Base-by-base conservation (phyloP, 192 early-diverging fungal genomes). In the Coemansia sp. region DNA sequence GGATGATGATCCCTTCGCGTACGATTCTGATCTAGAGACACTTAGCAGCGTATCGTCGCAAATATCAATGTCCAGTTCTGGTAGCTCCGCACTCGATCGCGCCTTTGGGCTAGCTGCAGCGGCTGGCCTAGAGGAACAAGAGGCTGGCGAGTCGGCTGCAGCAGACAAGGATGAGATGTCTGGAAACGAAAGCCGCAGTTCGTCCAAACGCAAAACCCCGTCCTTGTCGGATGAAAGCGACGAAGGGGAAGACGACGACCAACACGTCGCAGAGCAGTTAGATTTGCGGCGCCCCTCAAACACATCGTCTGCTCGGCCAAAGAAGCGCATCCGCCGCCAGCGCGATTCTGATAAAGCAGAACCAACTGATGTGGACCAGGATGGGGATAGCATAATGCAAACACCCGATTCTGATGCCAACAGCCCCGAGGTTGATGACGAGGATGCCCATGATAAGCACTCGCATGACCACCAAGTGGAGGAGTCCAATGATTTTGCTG, bases 31-130 rank as follows among this genome's bases (percentile, higher is more conserved):
- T 23, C 58, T 82, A 22, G 79, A 82, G 43, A 82, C 79, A 7
- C 74, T 82, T 4, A 82, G 74, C 71, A 82, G 71, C 35, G 75
- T 82, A 25, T 82, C 79, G 0, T 82, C 79, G 20, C 78, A 75
- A 52, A 69, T 73, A 23, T 81, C 78, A 13, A 81, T 81, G n/a
- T 65, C 73, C 41, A 71, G 78, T 60, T 66, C 78, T 0, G 58
- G 43, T 22, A 38, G 62, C 49, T 75, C 73, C 36, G 33, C 66
- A 1, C 53, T 75, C 3, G 78, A 75, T 14, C 65, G 57, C n/a
- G 60, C 65, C 32, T 42, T 66, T 9, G 69, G 36, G 19, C 60
- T 67, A 3, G 15, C 46, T 10, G 29, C 63, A 13, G 59, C 7
- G 5, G 35, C 23, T 17, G 60, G 69, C 32, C 22, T 42, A 10